Percentiles rank a stretch among this genome's conserved stretches.
Conservation (phyloP, 2,329 filamentous ascomycete genomes). For the Fonsecaea pugnacius region DNA sequence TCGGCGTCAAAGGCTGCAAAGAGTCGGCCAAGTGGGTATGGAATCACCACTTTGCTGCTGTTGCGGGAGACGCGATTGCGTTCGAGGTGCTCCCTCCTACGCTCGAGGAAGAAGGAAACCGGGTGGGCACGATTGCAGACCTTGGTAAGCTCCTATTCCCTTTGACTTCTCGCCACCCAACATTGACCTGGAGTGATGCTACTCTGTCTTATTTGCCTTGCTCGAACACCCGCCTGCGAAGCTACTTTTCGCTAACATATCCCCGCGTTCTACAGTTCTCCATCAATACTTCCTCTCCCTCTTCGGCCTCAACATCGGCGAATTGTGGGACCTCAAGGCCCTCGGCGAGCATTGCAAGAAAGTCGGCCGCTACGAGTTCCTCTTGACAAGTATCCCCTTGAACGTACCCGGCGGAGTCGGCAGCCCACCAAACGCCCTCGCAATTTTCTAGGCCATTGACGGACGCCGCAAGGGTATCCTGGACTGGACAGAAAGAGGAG, state of each 20-base stretch:
- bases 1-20: constrained; percentile 56
- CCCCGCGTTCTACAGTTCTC: constrained; percentile 36
- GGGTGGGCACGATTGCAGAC: constrained; percentile 40
- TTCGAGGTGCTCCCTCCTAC: constrained; percentile 58
- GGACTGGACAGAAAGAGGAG: neutral
- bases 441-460: constrained; percentile 50
- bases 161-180: no score
- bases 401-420: constrained; percentile 55
- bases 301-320: constrained; percentile 55
- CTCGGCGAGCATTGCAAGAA: constrained; percentile 45
- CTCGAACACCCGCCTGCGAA: neutral
- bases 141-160: constrained; percentile 44
- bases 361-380: constrained; percentile 50
- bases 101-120: constrained; percentile 30
- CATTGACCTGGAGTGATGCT: no score
- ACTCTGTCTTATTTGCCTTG: neutral
- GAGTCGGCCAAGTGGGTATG: constrained; percentile 62
- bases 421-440: constrained; percentile 53
- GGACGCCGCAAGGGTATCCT: neutral
- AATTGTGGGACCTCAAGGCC: constrained; percentile 52
- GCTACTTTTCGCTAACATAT: constrained; percentile 3
- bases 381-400: constrained; percentile 55
- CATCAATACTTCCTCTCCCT: constrained; percentile 54
- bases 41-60: constrained; percentile 61
- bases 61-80: constrained; percentile 61